Evolutionary conservation across 2,329 filamentous ascomycete genomes (phyloP).

Genomic region (Ilyonectria mors-panacis): DNA sequence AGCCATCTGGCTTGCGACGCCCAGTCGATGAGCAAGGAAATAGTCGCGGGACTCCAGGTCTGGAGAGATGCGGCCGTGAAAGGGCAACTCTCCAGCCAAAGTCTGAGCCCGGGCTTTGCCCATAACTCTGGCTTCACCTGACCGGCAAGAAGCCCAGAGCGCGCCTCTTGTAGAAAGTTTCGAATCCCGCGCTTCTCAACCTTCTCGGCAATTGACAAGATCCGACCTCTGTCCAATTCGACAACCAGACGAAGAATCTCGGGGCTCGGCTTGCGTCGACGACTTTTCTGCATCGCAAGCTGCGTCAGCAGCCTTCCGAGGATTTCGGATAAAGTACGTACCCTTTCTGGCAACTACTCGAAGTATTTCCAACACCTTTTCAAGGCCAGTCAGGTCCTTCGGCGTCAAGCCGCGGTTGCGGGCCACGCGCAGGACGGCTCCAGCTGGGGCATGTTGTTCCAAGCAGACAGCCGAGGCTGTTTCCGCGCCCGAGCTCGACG

Average conservation of each 20-base stretch:
- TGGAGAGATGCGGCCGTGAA: too few species aligned
- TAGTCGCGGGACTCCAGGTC: too few species aligned
- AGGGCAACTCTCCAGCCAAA: too few species aligned
- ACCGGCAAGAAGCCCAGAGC: slow-evolving; percentile 16
- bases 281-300: slow-evolving; percentile 19
- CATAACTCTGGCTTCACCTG: slow-evolving; percentile 11
- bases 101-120: neutral
- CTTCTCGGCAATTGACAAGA: slow-evolving; percentile 20
- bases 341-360: slow-evolving; percentile 18
- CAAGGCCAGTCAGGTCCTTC: slow-evolving; percentile 12
- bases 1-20: too few species aligned
- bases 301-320: slow-evolving; percentile 14
- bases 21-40: too few species aligned
- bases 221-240: slow-evolving; percentile 21
- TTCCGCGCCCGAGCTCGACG: slow-evolving; percentile 35
- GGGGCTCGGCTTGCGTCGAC: slow-evolving; percentile 25
- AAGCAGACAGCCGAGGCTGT: slow-evolving; percentile 52
- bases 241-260: slow-evolving; percentile 20
- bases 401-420: slow-evolving; percentile 47
- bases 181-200: slow-evolving; percentile 23
- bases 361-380: slow-evolving; percentile 25
- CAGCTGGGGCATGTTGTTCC: slow-evolving; percentile 36
- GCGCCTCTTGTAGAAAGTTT: slow-evolving; percentile 8
- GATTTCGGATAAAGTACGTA: slow-evolving; percentile 13
- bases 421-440: slow-evolving; percentile 36